Conservation (phyloP, 176 grass and related monocot species). For the Aegilops speltoides region DNA sequence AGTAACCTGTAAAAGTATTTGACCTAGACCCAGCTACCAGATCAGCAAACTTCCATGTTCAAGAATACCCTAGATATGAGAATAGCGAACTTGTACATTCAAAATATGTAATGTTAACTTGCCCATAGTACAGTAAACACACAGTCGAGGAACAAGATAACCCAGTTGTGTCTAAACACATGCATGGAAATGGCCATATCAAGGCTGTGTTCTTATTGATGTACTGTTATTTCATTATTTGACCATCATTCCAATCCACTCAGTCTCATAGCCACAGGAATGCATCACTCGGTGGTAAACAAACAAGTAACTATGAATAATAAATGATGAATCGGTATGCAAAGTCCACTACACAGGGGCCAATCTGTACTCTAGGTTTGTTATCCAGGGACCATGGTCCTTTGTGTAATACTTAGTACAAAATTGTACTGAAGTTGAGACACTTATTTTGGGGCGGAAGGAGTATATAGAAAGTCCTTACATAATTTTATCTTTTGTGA, state of each 20-base stretch:
- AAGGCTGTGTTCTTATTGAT: not conserved
- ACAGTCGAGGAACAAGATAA: constrained; percentile 10
- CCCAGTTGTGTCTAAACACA: not conserved
- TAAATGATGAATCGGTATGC: not conserved
- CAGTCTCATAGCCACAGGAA: not conserved
- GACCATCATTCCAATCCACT: not conserved
- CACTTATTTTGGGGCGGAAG: no score
- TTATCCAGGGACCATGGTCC: not conserved
- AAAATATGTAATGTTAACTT: not conserved
- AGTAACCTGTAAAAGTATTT: constrained; percentile 26
- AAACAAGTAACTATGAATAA: not conserved
- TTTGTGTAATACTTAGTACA: not conserved
- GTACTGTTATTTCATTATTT: not conserved
- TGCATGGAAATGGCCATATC: not conserved
- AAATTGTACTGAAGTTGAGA: no score
- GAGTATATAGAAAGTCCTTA: not conserved
- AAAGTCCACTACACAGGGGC: not conserved
- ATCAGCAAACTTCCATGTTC: no score
- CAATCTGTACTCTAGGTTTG: not conserved
- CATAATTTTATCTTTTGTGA: not conserved
- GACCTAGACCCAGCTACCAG: not conserved
- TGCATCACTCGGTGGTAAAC: not conserved
- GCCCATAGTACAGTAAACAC: not conserved
- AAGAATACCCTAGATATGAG: no score
- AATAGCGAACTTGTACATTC: not conserved